Evolutionary conservation across 2,329 filamentous ascomycete genomes (phyloP).

Genomic region (Fusarium incarnatum): DNA sequence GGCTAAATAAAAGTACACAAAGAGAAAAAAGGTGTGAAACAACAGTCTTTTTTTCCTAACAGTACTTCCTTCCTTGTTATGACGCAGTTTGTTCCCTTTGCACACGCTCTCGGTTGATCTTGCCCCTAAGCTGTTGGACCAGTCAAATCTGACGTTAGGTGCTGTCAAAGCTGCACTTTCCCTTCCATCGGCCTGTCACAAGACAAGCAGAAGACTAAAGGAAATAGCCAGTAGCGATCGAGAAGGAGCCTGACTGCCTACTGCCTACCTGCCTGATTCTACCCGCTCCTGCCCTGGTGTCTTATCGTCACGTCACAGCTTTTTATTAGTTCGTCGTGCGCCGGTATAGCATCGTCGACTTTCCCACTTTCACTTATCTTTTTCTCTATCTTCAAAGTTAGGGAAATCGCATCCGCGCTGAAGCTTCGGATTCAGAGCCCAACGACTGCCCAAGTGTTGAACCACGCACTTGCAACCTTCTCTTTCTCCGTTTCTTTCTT

Average conservation of each 20-base stretch:
- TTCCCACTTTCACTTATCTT: slow-evolving; percentile 3
- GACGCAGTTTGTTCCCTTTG: slow-evolving; percentile 40
- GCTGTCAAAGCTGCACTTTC: slow-evolving; percentile 15
- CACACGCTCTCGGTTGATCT: slow-evolving; percentile 23
- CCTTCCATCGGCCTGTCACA: neutral
- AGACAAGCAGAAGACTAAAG: slow-evolving; percentile 3
- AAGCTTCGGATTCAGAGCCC: slow-evolving; percentile 14
- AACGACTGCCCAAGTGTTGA: neutral
- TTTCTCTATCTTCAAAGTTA: slow-evolving; percentile 7
- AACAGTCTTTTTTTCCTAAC: slow-evolving; percentile 19
- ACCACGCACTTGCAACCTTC: slow-evolving; percentile 9
- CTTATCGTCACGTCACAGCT: slow-evolving; percentile 36
- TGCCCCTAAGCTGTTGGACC: slow-evolving; percentile 8
- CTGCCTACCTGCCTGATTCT: slow-evolving; percentile 23
- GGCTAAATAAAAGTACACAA: slow-evolving; percentile 35
- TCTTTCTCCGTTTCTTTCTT: slow-evolving; percentile 4
- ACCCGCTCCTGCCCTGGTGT: slow-evolving; percentile 32
- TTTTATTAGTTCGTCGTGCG: slow-evolving; percentile 27
- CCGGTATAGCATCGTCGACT: slow-evolving; percentile 36
- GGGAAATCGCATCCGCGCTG: slow-evolving; percentile 4
- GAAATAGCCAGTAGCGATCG: slow-evolving; percentile 18
- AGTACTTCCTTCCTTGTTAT: slow-evolving; percentile 40
- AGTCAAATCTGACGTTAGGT: slow-evolving; percentile 7
- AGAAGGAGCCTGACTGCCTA: slow-evolving; percentile 5
- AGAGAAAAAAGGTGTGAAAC: slow-evolving; percentile 33